These are phyloP conservation scores for Boletellus ananas DNA, from an alignment of 768 basidiomycete genomes.

Conservation along the genomic window DNA sequence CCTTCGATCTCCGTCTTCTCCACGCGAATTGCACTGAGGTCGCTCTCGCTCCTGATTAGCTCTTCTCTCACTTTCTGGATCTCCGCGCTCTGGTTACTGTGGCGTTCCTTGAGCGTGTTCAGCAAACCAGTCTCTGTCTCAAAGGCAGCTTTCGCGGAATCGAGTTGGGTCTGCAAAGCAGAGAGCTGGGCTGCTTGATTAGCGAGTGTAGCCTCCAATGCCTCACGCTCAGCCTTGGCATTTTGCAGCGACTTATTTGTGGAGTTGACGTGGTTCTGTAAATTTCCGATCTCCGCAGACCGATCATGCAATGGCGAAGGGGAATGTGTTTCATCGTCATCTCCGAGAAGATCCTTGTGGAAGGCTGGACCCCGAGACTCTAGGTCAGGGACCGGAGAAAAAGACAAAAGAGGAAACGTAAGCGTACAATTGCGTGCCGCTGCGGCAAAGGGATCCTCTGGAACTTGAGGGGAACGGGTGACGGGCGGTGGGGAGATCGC, in stretches of 20 bases:
- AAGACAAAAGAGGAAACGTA: not conserved
- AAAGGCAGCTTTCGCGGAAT: conserved; percentile 77
- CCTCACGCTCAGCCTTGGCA: conserved; percentile 60
- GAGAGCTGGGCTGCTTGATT: conserved; percentile 72
- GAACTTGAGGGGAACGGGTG: conserved; percentile 15
- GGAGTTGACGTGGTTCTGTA: conserved; percentile 78
- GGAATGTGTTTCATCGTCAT: conserved; percentile 52
- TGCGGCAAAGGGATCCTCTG: conserved; percentile 51
- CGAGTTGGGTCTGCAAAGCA: conserved; percentile 77
- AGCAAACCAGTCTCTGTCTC: conserved; percentile 79
- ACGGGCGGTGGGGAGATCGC: conserved; percentile 28
- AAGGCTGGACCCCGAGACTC: conserved; percentile 13
- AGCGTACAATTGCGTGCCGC: conserved; percentile 23
- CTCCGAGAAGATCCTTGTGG: conserved; percentile 61
- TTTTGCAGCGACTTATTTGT: conserved; percentile 70
- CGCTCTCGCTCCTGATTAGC: conserved; percentile 86
- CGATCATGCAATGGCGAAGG: conserved; percentile 62
- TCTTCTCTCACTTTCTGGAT: conserved; percentile 73
- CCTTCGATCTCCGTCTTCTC: conserved; percentile 94
- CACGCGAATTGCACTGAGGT: conserved; percentile 80
- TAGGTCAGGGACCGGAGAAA: conserved; percentile 5
- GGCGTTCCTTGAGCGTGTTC: conserved; percentile 63
- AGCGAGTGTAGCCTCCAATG: conserved; percentile 61
- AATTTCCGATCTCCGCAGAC: conserved; percentile 84
- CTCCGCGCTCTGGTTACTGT: conserved; percentile 59